phyloP scores from a whole-genome alignment of 805 yeast species.

The Candida sakaeoensis region DNA sequence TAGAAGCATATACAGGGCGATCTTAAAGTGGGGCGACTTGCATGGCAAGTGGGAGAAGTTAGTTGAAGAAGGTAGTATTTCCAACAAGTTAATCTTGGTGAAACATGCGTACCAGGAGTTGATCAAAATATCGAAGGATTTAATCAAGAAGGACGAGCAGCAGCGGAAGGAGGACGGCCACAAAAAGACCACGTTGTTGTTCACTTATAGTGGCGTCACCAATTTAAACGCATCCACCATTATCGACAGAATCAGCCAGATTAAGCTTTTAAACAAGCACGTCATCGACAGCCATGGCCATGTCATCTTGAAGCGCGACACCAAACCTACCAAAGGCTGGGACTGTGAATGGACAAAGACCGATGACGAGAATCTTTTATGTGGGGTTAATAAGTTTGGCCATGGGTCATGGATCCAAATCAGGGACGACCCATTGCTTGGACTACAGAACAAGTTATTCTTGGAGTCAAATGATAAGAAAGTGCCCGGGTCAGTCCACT shows the following conservation, averaged over 20 bases:
- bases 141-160: constrained; percentile 64
- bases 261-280: constrained; percentile 57
- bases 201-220: constrained; percentile 84
- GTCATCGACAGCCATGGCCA: too few species aligned
- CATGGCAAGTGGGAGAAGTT: constrained; percentile 75
- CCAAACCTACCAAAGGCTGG: constrained; percentile 90
- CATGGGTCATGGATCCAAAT: constrained; percentile 94
- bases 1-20: constrained; percentile 78
- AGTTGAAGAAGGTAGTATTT: constrained; percentile 83
- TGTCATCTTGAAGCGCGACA: too few species aligned
- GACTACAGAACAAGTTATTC: constrained; percentile 79
- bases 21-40: constrained; percentile 79
- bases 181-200: constrained; percentile 85
- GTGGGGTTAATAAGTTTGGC: constrained; percentile 90
- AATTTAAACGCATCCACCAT: constrained; percentile 88
- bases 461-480: constrained; percentile 56
- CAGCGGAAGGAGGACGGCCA: constrained; percentile 62
- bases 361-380: constrained; percentile 82
- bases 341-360: constrained; percentile 75
- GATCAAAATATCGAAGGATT: constrained; percentile 54
- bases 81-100: constrained; percentile 77
- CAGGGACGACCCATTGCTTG: constrained; percentile 91
- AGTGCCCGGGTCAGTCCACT: constrained; percentile 89
- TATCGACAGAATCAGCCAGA: constrained; percentile 78
- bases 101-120: constrained; percentile 76